Percentiles rank a stretch among this genome's conserved stretches.
Conservation (phyloP, 108 stramenopile species). For the Aureococcus anophagefferens region DNA sequence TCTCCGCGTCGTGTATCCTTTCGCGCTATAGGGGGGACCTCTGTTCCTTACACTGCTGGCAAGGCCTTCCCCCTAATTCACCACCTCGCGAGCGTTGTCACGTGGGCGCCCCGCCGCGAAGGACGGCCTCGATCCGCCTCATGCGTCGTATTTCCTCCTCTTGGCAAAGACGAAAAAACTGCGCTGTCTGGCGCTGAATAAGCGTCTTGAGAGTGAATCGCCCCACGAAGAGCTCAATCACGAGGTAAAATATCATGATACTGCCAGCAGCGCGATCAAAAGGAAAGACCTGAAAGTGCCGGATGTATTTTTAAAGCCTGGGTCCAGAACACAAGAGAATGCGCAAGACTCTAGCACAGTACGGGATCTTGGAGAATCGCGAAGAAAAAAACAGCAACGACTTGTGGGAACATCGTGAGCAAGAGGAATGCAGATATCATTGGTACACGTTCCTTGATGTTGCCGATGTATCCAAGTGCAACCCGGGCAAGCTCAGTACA, state of each 20-base stretch:
- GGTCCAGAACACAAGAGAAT: background rate
- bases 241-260: constrained; percentile 1
- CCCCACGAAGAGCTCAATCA: constrained; percentile 10
- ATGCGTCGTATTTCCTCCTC: too few relatives aligned
- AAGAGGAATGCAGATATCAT: constrained; percentile 9
- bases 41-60: too few relatives aligned
- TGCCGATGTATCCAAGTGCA: constrained; percentile 12
- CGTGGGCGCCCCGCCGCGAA: too few relatives aligned
- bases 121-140: too few relatives aligned
- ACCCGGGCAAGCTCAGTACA: too few relatives aligned
- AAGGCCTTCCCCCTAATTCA: too few relatives aligned
- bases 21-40: too few relatives aligned
- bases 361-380: too few relatives aligned
- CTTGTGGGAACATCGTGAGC: constrained; percentile 9
- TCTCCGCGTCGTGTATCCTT: too few relatives aligned
- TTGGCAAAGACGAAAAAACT: constrained; percentile 16
- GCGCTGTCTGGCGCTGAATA: constrained; percentile 7
- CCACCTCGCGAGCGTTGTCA: too few relatives aligned
- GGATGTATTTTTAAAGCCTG: background rate
- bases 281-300: too few relatives aligned
- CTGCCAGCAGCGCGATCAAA: background rate
- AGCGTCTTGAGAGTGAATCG: constrained; percentile 5
- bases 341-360: background rate
- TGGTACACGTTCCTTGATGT: constrained; percentile 12
- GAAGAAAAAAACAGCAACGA: background rate